Evolutionary conservation across 257 asterid genomes (phyloP), one percentile per base, ranked within the genome.

Genomic region (Cordia subcordata): DNA sequence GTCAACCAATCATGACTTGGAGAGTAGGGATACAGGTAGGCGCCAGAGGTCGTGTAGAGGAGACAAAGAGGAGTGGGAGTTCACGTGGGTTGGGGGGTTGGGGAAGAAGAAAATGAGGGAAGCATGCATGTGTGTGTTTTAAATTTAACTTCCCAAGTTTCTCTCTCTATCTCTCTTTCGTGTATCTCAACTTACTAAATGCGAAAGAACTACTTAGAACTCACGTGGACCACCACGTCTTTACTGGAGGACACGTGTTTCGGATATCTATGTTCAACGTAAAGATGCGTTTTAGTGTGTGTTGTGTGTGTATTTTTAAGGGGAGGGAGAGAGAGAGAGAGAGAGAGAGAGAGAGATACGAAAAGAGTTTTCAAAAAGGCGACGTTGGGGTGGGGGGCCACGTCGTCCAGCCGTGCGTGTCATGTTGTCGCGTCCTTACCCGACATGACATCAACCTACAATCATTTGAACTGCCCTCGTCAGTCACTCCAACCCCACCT

Each of bases 1-100:
- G n/a, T n/a, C n/a, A n/a, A n/a, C n/a, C n/a, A n/a, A n/a, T n/a
- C n/a, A n/a, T n/a, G n/a, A n/a, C n/a, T 21, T 0, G 17, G 23
- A 4, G 17, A 49, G 8, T n/a, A 20, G n/a, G 20, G 16, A 18
- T 20, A 17, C 44, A 32, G 11, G 8, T 55, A 40, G 68, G 67
- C n/a, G 67, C 39, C 63, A 60, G 40, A 49, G 32, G 16, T 1
- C 0, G 64, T 16, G 46, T 1, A 6, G 1, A 35, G 63, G 33
- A 50, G 78, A 75, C 81, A 79, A 0, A 33, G 32, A 67, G 66
- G 80, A 53, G 79, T 79, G 88, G 57, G 86, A 66, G 74, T 77
- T 84, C 93, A 84, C 93, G 88, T 84, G 88, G 80, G 65, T 20
- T 45, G 32, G 79, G 69, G 55, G 58, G n/a, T n/a, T n/a, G n/a